These are phyloP conservation scores for Erysimum pusillum DNA, from an alignment of 441 rosid genomes.

Conservation along the genomic window DNA sequence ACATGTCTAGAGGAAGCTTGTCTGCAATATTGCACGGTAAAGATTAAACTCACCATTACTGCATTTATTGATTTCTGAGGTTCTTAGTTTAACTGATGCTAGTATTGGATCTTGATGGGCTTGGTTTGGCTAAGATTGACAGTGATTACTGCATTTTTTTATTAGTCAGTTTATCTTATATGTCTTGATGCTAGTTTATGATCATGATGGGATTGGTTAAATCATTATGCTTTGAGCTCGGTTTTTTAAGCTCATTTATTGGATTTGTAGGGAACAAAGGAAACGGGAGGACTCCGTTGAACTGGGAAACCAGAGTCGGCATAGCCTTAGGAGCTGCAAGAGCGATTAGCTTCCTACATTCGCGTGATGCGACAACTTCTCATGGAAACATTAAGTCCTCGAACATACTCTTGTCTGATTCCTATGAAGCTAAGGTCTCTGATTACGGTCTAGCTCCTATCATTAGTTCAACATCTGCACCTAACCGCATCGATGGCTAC, in stretches of 20 bases:
- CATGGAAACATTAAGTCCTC: conserved; percentile 82
- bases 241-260: conserved; percentile 2
- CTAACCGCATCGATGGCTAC: conserved; percentile 70
- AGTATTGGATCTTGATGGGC: conserved; percentile 13
- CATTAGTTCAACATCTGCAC: conserved; percentile 58
- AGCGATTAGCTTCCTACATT: conserved; percentile 67
- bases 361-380: conserved; percentile 55
- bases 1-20: conserved; percentile 94
- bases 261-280: conserved; percentile 61
- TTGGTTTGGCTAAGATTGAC: neutral
- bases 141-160: neutral
- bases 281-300: conserved; percentile 66
- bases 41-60: neutral
- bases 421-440: conserved; percentile 70
- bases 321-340: conserved; percentile 76
- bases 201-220: conserved; percentile 17
- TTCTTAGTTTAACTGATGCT: conserved; percentile 25
- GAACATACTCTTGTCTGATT: conserved; percentile 64
- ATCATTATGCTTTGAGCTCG: neutral
- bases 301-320: conserved; percentile 70
- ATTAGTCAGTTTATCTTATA: conserved; percentile 10
- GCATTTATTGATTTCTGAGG: neutral
- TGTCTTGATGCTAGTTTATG: neutral
- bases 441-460: conserved; percentile 77
- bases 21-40: conserved; percentile 90